Base-by-base conservation (phyloP, 1,139 yeast species). In the Pichia sp. region DNA sequence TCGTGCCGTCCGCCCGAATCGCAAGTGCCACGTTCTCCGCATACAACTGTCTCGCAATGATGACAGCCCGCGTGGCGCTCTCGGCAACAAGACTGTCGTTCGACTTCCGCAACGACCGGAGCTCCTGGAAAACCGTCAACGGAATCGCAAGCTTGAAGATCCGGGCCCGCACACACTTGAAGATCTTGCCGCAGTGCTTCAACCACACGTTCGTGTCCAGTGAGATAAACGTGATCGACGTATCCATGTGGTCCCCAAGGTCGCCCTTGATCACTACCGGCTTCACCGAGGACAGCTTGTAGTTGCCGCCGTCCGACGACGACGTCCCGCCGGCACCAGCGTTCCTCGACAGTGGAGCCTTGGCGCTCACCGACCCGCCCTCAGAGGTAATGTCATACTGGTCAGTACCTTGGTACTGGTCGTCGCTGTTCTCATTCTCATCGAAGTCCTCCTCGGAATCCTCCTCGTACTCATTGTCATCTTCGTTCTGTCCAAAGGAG, bases 121-220 rank as follows among this genome's bases (percentile, higher is more conserved):
- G 71, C 63, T 87, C 95, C 71, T 87, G 95, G 66, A 87, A 87
- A 8, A 87, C 90, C 32, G 87, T 85, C 57, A 87, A 72, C 46
- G 95, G 92, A 8, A 87, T 81, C 64, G 76, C 81, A 70, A 69
- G 77, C 69, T 70, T 81, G 62, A 87, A 75, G 2, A 85, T 79
- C 11, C 77, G 78, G 61, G 80, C 80, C 42, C 85, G 75, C 15
- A 86, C 81, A 63, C 89, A 81, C 67, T 87, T 87, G 72, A 78
- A 87, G 34, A 87, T 75, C 57, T 86, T 76, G 1, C 93, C 95
- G 67, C 90, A 86, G 66, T 86, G 92, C 62, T 87, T 85, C 60
- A 87, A 72, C 93, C 93, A 87, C 57, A 87, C 82, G 59, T 87
- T 86, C 6, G 95, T 87, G 70, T 87, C 95, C 54, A 86, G 73